These are phyloP conservation scores for Phaeosphaeria sp. DNA, from an alignment of 2,329 filamentous ascomycete species.

Conservation along the genomic window DNA sequence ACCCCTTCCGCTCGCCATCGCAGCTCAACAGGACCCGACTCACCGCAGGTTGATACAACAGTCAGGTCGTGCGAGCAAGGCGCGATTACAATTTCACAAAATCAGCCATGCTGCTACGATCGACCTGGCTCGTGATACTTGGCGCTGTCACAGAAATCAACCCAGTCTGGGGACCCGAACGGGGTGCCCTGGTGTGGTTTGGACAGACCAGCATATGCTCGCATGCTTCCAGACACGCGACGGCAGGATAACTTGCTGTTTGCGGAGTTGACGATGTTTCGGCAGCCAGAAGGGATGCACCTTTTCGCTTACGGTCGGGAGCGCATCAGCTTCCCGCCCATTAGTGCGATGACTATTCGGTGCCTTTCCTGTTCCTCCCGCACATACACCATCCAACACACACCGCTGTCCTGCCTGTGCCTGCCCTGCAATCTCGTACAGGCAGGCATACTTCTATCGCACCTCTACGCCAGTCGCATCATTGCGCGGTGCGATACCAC, in stretches of 20 bases:
- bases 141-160: slow-evolving; percentile 9
- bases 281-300: background rate
- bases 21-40: slow-evolving; percentile 11
- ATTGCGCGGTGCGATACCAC: slow-evolving; percentile 21
- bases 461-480: slow-evolving; percentile 32
- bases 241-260: background rate
- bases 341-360: slow-evolving; percentile 1
- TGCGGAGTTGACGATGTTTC: slow-evolving; percentile 7
- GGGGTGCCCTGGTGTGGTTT: background rate
- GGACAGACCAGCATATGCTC: slow-evolving; percentile 9
- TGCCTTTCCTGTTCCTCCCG: slow-evolving; percentile 13
- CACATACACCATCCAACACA: slow-evolving; percentile 19
- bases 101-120: background rate
- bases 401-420: slow-evolving; percentile 23
- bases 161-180: background rate
- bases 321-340: slow-evolving; percentile 13
- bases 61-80: slow-evolving; percentile 9
- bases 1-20: slow-evolving; percentile 4
- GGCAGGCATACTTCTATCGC: slow-evolving; percentile 10
- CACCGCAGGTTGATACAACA: slow-evolving; percentile 14
- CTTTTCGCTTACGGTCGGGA: slow-evolving; percentile 13
- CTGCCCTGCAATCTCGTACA: slow-evolving; percentile 17
- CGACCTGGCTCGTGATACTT: slow-evolving; percentile 8
- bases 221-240: slow-evolving; percentile 1
- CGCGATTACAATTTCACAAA: background rate